Evolutionary conservation across 2,329 filamentous ascomycete genomes (phyloP), one percentile per base, ranked within the genome.

Genomic region (Bipolaris victoriae): DNA sequence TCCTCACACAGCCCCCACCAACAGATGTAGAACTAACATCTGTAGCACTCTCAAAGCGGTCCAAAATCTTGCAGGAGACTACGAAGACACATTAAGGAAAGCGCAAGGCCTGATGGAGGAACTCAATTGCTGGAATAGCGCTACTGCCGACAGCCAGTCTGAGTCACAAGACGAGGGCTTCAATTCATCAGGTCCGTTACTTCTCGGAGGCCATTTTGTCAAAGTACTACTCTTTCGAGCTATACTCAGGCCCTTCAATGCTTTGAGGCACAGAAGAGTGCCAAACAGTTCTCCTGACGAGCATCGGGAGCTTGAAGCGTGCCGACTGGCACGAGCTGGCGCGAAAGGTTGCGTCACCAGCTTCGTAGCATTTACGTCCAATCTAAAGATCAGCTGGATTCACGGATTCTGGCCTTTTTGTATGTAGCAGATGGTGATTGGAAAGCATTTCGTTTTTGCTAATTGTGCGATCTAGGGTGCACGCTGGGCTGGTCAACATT

Each of bases 151-250:
- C 6, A 48, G 37, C 13, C 46, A 48, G 20, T 37, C 18, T 37
- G 33, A 29, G 3, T 26, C 46, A 3, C 33, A 37, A 26, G 13
- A 36, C 7, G 33, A 48, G 13, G 46, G 39, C 15, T 16, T 39
- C 7, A 18, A 29, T 29, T 10, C 16, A 11, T 48, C 20, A 16
- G 46, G 33, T 2, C 20, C 46, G 29, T 37, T 48, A 33, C 33
- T 48, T 26, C 46, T 48, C 18, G 46, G 46, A 3, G 46, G 46
- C 18, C 46, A 48, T 37, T 11, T 48, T 31, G 33, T 48, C 15
- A 48, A 48, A 26, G 33, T 48, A n/a, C 46, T 48, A 39, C 46
- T 48, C 46, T 48, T 48, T 16, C 46, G 46, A 39, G 46, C 46
- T 7, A 48, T 48, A 24, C 46, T 48, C 13, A 22, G 46, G 13